Conservation (phyloP, 148 eudicot species). For the Arctostaphylos glauca region DNA sequence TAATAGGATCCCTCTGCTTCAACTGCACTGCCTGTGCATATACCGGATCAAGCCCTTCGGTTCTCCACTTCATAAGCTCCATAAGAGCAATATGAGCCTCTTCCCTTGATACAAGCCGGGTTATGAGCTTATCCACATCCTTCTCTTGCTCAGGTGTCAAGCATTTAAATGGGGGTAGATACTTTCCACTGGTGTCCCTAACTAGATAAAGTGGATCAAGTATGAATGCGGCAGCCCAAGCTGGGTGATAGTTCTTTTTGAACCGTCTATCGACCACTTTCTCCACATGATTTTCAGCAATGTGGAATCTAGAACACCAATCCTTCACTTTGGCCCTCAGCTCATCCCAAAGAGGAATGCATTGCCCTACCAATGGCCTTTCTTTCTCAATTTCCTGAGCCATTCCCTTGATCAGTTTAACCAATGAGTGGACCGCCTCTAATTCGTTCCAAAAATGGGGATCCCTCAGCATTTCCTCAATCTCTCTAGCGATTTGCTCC, state of each 20-base stretch:
- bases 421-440: conserved; percentile 74
- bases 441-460: conserved; percentile 89
- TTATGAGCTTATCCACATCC: conserved; percentile 87
- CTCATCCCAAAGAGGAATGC: conserved; percentile 90
- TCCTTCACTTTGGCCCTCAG: conserved; percentile 63
- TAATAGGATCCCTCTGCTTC: conserved; percentile 70
- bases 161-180: conserved; percentile 88
- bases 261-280: conserved; percentile 63
- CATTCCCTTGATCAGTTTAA: conserved; percentile 61
- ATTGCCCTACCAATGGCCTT: conserved; percentile 76
- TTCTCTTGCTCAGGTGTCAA: conserved; percentile 83
- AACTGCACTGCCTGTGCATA: conserved; percentile 96
- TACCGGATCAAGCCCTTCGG: conserved; percentile 88
- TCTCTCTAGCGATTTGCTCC: conserved; percentile 63
- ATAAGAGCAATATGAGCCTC: conserved; percentile 80
- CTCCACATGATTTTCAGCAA: conserved; percentile 51
- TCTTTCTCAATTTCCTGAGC: conserved; percentile 71
- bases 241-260: conserved; percentile 83
- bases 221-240: conserved; percentile 93
- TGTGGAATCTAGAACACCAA: conserved; percentile 73
- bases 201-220: conserved; percentile 79
- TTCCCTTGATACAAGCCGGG: conserved; percentile 78
- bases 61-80: conserved; percentile 97
- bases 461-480: conserved; percentile 73
- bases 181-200: conserved; percentile 73